Evolutionary conservation across 345 rosid species (phyloP).

Genomic region (Angophora floribunda): DNA sequence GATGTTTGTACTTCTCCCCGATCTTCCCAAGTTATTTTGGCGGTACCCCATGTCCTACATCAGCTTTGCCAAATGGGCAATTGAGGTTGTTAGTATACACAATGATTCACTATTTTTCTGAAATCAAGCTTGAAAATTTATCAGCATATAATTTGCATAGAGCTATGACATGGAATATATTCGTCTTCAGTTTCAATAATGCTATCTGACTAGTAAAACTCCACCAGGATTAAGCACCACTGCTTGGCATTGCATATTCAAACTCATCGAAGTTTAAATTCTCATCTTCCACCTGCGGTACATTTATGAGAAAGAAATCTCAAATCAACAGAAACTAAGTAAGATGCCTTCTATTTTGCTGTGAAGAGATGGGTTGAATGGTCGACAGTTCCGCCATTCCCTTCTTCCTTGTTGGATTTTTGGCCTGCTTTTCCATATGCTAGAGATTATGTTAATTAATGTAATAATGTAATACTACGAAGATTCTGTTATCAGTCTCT

Average conservation of each 20-base stretch:
- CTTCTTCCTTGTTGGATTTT: neutral
- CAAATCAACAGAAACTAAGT: neutral
- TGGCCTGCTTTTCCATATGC: neutral
- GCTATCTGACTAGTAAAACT: neutral
- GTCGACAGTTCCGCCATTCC: neutral
- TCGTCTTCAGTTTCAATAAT: neutral
- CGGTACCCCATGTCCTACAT: neutral
- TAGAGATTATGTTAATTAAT: neutral
- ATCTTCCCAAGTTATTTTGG: conserved; percentile 6
- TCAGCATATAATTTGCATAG: neutral
- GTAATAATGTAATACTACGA: neutral
- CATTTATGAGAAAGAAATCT: neutral
- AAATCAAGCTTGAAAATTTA: neutral
- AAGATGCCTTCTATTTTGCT: neutral
- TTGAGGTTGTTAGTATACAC: neutral
- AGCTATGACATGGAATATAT: neutral
- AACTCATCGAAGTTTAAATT: neutral
- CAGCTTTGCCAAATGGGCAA: neutral
- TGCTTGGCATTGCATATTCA: neutral
- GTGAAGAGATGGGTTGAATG: neutral
- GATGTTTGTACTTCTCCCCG: neutral
- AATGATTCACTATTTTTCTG: neutral
- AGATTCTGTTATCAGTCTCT: neutral
- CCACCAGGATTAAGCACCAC: neutral
- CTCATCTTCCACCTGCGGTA: neutral